Evolutionary conservation across 2,329 filamentous ascomycete species (phyloP).

Genomic region (Sordariomycetes sp.): DNA sequence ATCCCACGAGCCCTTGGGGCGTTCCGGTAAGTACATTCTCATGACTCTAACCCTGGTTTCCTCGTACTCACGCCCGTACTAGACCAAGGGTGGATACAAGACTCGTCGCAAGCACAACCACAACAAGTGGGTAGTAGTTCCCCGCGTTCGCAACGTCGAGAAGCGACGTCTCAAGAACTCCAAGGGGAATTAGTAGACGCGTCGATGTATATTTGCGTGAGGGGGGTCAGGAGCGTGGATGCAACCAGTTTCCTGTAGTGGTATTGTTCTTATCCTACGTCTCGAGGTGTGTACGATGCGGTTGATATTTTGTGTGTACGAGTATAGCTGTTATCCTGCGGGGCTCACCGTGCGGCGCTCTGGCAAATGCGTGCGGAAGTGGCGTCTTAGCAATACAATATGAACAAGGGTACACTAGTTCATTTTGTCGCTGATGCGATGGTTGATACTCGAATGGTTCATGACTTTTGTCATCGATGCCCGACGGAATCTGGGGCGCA

Average conservation of each 20-base stretch:
- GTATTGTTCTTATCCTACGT: background rate
- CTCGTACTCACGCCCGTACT: constrained; percentile 14
- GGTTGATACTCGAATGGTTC: background rate
- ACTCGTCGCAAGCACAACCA: constrained; percentile 77
- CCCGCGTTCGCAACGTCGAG: constrained; percentile 79
- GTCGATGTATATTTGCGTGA: background rate
- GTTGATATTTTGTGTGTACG: background rate
- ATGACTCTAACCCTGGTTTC: background rate
- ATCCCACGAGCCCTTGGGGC: constrained; percentile 95
- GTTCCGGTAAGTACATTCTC: constrained; percentile 56
- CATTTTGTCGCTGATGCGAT: background rate
- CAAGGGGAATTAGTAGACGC: constrained; percentile 4
- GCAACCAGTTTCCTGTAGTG: background rate
- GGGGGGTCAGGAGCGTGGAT: background rate
- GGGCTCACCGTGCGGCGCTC: background rate
- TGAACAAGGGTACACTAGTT: background rate
- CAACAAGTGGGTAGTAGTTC: constrained; percentile 82
- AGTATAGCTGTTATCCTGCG: background rate
- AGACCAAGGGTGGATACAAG: constrained; percentile 82
- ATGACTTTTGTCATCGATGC: too few species aligned
- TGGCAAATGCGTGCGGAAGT: background rate
- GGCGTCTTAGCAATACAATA: background rate
- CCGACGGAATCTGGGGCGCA: too few species aligned
- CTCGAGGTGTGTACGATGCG: background rate
- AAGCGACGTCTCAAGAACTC: constrained; percentile 59